A percentile compares a stretch with the other conserved stretches of the same genome.
Evolutionary conservation across 2,329 filamentous ascomycete species (phyloP).

Genomic region (Fusarium concolor): DNA sequence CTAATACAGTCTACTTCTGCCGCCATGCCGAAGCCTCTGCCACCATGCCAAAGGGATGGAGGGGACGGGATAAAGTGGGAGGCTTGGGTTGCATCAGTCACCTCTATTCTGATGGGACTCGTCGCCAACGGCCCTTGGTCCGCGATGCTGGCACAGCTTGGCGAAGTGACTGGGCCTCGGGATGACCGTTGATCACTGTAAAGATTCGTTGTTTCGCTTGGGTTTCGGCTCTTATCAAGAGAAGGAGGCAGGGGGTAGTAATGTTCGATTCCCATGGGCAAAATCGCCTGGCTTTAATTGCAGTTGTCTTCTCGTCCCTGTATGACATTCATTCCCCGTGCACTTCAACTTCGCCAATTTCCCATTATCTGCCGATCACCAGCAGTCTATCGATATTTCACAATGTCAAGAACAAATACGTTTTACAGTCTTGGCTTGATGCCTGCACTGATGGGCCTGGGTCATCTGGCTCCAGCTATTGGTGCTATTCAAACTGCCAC

Average conservation of each 20-base stretch:
- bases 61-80: background rate
- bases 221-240: background rate
- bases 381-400: background rate
- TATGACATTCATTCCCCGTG: background rate
- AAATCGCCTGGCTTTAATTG: background rate
- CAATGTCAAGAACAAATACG: conserved; percentile 15
- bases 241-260: background rate
- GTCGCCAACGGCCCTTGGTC: background rate
- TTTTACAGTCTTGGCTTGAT: conserved; percentile 26
- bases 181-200: background rate
- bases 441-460: conserved; percentile 22
- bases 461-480: conserved; percentile 18
- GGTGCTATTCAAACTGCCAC: conserved; percentile 16
- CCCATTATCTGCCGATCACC: background rate
- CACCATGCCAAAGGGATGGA: too few relatives aligned
- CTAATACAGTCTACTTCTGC: too few relatives aligned
- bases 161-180: background rate
- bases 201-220: background rate
- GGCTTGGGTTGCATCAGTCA: background rate
- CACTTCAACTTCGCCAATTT: too few relatives aligned
- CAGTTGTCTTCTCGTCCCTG: background rate
- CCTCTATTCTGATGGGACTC: background rate
- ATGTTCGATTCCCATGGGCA: background rate
- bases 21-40: too few relatives aligned
- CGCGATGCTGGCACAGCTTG: background rate